Conservation (phyloP, 2,329 filamentous ascomycete genomes). For the Neospermospora avenae region DNA sequence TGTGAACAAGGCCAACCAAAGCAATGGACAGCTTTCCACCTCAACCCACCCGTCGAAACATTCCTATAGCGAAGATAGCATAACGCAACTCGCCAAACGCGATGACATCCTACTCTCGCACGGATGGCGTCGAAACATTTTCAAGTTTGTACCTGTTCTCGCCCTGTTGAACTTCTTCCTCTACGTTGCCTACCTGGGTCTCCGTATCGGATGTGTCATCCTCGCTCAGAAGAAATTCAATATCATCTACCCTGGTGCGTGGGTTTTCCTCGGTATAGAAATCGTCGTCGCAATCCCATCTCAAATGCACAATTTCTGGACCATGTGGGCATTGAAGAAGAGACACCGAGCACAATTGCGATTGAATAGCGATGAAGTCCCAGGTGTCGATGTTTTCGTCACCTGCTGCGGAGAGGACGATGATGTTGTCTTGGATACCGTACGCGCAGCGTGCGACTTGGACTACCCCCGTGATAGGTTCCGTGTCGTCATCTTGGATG, state of each 20-base stretch:
- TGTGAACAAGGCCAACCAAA: background rate
- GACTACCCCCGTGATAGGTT: conserved; percentile 53
- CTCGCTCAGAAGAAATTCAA: conserved; percentile 43
- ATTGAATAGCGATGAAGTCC: conserved; percentile 45
- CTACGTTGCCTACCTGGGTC: conserved; percentile 44
- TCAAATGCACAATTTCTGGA: conserved; percentile 18
- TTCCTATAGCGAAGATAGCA: background rate
- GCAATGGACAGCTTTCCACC: background rate
- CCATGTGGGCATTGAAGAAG: conserved; percentile 39
- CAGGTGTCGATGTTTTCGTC: conserved; percentile 55
- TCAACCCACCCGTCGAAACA: background rate
- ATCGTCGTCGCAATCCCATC: conserved; percentile 40
- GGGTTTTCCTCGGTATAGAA: conserved; percentile 55
- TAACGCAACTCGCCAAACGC: conserved; percentile 4
- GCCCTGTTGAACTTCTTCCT: background rate
- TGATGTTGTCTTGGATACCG: conserved; percentile 54
- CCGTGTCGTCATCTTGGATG: conserved; percentile 54
- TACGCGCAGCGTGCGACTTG: conserved; percentile 50
- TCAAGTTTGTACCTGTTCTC: conserved; percentile 8
- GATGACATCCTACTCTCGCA: conserved; percentile 9
- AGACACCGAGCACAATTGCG: conserved; percentile 51
- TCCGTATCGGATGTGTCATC: conserved; percentile 50
- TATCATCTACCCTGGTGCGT: conserved; percentile 46
- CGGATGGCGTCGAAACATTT: conserved; percentile 8
- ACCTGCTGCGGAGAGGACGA: conserved; percentile 57